Base-by-base conservation (phyloP, 331 rosid genomes). In the Erythrophleum ivorense region DNA sequence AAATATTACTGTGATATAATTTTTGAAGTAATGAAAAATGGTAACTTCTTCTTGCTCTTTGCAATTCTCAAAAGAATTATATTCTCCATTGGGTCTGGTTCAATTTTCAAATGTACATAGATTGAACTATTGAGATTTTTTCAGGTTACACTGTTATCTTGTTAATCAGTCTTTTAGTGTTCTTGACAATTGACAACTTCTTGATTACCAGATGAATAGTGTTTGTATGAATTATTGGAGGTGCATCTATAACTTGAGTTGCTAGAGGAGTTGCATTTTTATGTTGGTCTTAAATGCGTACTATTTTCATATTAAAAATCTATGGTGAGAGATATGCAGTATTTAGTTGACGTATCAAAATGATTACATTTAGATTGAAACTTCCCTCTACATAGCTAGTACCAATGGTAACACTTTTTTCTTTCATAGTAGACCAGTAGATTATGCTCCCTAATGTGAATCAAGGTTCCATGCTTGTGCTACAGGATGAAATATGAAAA, bases 1-100 rank as follows among this genome's bases (percentile, higher is more conserved):
- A 88, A 94, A 96, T 96, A 96, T 88, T 96, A 94, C 76, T 88
- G 97, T 80, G 98, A 96, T 90, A 96, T 96, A 97, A 80, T 96
- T 81, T 96, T 96, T 65, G 97, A 93, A 85, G 99, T 96, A 73
- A 92, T 96, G 99, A 96, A 80, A 89, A 96, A 92, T 81, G 99
- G 97, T 94, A 92, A 90, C 65, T 74, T 60, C n/a, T n/a, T n/a
- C 79, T 71, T 80, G 52, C 62, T 82, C 45, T 59, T 73, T 70
- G 66, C 83, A 79, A 80, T 85, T 82, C 50, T 81, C 60, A 34
- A 53, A 70, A 45, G 78, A 82, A 53, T 77, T 18, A 34, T 69
- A 38, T 55, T 69, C 59, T 54, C 33, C 64, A 36, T 54, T 67
- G 33, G 59, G 60, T 63, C 54, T n/a, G 74, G 73, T 52, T 49